Base-by-base conservation (phyloP, 2,329 filamentous ascomycete species). In the Akanthomyces dipterigenus region DNA sequence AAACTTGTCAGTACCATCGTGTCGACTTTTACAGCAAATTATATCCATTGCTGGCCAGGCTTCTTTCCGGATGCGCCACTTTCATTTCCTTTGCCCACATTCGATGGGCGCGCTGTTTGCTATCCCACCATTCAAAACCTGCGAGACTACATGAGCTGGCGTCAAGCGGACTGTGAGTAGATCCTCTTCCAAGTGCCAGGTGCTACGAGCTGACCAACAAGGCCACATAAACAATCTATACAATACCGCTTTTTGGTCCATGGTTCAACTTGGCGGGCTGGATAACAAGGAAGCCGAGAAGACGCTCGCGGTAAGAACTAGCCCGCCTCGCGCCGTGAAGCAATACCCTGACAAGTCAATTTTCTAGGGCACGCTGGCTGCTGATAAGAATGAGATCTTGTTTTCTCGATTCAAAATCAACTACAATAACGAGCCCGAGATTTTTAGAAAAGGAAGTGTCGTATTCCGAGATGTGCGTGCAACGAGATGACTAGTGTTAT, bases 181-280 rank as follows among this genome's bases (percentile, higher is more conserved):
- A 8, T 3, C 43, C 7, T 26, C 11, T 16, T n/a, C 31, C 5
- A 9, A 48, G n/a, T 2, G 14, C 26, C 26, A n/a, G 5, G 6
- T 8, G 12, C 2, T 8, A 26, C 16, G 9, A 14, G 34, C 50
- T 61, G n/a, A 61, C 16, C 3, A 72, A 26, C 11, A 63, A 93
- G 90, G 90, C 66, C 95, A 99, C 72, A 96, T 99, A 68, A 99
- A 99, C 74, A 99, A 99, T 70, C 83, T 99, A 5, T 99, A 97
- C 75, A 99, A 99, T 72, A 99, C 95, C 0, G 91, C 91, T 0
- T 98, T 98, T 73, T 99, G 95, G 95, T 81, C 88, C 1, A 79
- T 99, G 68, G 88, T 98, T 24, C 85, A 91, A 65, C 78, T 85
- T 53, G 93, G 90, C 2, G 89, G 88, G 0, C 82, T 95, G 78